These are phyloP conservation scores for Pseudozyma hubeiensis DNA, from an alignment of 1,284 basidiomycete species.

Conservation along the genomic window DNA sequence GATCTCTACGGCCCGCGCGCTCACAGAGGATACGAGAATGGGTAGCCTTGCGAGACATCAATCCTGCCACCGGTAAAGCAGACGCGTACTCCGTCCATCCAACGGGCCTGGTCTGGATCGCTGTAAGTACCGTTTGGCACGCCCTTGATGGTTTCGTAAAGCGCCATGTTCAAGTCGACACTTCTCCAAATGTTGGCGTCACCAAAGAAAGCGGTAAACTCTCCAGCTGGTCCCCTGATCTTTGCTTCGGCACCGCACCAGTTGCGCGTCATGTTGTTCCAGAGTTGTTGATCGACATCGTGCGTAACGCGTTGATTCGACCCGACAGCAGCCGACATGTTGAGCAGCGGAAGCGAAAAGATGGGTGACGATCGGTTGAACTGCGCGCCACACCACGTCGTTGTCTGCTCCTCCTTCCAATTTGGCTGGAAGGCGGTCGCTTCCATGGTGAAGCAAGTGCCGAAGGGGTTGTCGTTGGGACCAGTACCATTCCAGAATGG, in stretches of 20 bases:
- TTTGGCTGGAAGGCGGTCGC: slow-evolving; percentile 47
- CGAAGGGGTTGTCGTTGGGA: slow-evolving; percentile 44
- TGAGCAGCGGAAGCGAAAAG: slow-evolving; percentile 39
- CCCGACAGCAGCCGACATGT: slow-evolving; percentile 34
- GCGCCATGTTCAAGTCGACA: slow-evolving; percentile 34
- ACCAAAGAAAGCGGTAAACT: slow-evolving; percentile 27
- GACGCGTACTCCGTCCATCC: slow-evolving; percentile 21
- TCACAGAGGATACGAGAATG: too few species aligned
- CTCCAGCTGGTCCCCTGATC: slow-evolving; percentile 30
- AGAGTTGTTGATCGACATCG: slow-evolving; percentile 11
- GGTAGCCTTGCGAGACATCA: slow-evolving; percentile 14
- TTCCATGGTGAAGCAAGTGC: slow-evolving; percentile 42
- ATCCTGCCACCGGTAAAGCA: slow-evolving; percentile 35
- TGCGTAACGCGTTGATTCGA: slow-evolving; percentile 12
- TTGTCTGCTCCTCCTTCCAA: slow-evolving; percentile 43
- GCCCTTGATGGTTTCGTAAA: slow-evolving; percentile 39
- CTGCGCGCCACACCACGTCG: slow-evolving; percentile 45
- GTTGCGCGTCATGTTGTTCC: slow-evolving; percentile 35
- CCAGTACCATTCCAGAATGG: slow-evolving; percentile 50
- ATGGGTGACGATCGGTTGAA: slow-evolving; percentile 45
- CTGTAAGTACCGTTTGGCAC: slow-evolving; percentile 19
- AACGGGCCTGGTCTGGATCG: slow-evolving; percentile 23
- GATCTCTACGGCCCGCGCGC: too few species aligned
- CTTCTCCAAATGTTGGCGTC: slow-evolving; percentile 41
- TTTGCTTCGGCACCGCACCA: slow-evolving; percentile 48